These are phyloP conservation scores for apple (Malus domestica) DNA, from an alignment of 306 rosid species.

Conservation along the genomic window DNA sequence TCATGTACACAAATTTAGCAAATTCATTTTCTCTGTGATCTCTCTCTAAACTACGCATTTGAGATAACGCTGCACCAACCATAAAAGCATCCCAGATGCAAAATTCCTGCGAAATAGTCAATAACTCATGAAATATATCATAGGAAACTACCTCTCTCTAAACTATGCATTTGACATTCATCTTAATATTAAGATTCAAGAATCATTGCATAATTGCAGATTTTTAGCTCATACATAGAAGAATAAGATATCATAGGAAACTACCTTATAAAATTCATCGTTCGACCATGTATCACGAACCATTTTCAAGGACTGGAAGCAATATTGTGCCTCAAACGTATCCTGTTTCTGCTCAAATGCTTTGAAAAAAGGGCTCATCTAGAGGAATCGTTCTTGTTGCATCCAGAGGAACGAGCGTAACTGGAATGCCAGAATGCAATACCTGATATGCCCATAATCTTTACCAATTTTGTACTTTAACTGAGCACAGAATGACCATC, in stretches of 20 bases:
- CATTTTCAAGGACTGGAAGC: conserved; percentile 54
- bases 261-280: conserved; percentile 37
- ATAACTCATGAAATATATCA: not conserved
- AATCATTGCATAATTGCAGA: not conserved
- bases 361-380: conserved; percentile 28
- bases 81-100: conserved; percentile 62
- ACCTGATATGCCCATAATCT: conserved; percentile 26
- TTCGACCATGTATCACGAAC: conserved; percentile 53
- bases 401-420: conserved; percentile 62
- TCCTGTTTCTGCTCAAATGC: conserved; percentile 39
- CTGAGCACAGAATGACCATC: not conserved
- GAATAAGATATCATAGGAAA: not conserved
- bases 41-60: conserved; percentile 37
- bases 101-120: conserved; percentile 33
- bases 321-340: conserved; percentile 46
- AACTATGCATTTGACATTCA: no score
- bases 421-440: conserved; percentile 55
- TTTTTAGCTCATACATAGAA: not conserved
- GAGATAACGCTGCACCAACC: conserved; percentile 45
- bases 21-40: conserved; percentile 44
- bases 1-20: conserved; percentile 54
- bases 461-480: not conserved
- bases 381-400: conserved; percentile 56
- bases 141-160: no score
- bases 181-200: not conserved